Evolutionary conservation across 768 basidiomycete genomes (phyloP).

Genomic region (Neoboletus subvelutipes): DNA sequence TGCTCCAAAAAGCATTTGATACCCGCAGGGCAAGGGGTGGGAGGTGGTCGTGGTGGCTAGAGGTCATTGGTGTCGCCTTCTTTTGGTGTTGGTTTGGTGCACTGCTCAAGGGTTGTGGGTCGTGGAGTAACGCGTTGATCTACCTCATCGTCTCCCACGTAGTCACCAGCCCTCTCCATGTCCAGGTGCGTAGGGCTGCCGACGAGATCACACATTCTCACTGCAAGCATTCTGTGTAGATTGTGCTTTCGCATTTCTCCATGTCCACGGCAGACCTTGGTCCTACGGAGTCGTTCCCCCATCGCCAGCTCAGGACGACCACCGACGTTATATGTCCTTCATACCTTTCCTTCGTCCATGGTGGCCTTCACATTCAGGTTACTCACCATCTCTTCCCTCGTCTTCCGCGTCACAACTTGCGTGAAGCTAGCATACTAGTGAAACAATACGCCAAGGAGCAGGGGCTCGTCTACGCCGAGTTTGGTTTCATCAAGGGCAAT

Average conservation of each 20-base stretch:
- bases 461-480: constrained; percentile 85
- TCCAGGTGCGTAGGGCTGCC: constrained; percentile 63
- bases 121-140: constrained; percentile 63
- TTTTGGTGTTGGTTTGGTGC: constrained; percentile 89
- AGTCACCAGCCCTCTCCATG: constrained; percentile 86
- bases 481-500: constrained; percentile 88
- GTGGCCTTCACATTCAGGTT: constrained; percentile 96
- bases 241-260: constrained; percentile 96
- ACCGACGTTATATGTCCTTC: constrained; percentile 90
- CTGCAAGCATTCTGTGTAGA: constrained; percentile 41
- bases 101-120: constrained; percentile 68
- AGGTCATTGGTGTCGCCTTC: constrained; percentile 70
- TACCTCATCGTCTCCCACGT: constrained; percentile 86
- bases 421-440: constrained; percentile 76
- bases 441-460: constrained; percentile 87
- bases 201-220: constrained; percentile 2
- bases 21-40: constrained; percentile 64
- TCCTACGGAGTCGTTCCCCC: constrained; percentile 86
- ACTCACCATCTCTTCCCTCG: constrained; percentile 98
- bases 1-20: constrained; percentile 65
- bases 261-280: constrained; percentile 93
- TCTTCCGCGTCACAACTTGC: constrained; percentile 89
- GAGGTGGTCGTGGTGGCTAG: constrained; percentile 75
- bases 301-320: constrained; percentile 96
- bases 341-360: constrained; percentile 86